Conservation (phyloP, 176 grass and related monocot genomes). For the Musa beccarii region DNA sequence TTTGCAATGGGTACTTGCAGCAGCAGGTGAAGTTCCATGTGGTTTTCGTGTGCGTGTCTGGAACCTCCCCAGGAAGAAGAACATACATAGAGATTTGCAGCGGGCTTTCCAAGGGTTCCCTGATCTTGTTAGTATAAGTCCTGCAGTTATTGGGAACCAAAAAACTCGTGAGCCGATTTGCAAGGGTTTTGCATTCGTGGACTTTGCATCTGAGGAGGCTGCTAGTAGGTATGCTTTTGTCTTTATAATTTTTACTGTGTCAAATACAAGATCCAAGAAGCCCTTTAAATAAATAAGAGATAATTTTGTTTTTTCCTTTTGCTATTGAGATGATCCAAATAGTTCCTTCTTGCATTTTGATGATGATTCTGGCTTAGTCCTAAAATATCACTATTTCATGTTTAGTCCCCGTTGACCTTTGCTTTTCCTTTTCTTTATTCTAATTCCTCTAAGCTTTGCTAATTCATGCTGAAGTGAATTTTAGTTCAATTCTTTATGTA, state of each 20-base stretch:
- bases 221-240: conserved; percentile 44
- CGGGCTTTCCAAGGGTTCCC: conserved; percentile 80
- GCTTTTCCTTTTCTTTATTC: too few relatives aligned
- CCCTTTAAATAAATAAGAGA: not conserved
- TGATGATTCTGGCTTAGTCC: too few relatives aligned
- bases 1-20: conserved; percentile 5
- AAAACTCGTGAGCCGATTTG: conserved; percentile 92
- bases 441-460: too few relatives aligned
- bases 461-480: too few relatives aligned
- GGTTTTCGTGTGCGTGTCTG: conserved; percentile 48
- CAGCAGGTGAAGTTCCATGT: conserved; percentile 20
- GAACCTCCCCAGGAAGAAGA: conserved; percentile 91
- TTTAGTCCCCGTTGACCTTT: too few relatives aligned
- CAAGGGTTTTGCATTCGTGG: conserved; percentile 79
- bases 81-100: conserved; percentile 82
- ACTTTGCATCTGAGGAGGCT: conserved; percentile 50
- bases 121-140: conserved; percentile 53
- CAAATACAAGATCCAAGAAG: not conserved
- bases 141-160: conserved; percentile 62
- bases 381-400: too few relatives aligned
- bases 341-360: not conserved
- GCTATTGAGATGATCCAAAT: not conserved
- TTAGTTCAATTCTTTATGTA: too few relatives aligned
- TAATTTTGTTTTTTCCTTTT: not conserved
- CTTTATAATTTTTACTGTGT: not conserved